Conservation (phyloP, 345 rosid genomes). For the Ceriops zippeliana region DNA sequence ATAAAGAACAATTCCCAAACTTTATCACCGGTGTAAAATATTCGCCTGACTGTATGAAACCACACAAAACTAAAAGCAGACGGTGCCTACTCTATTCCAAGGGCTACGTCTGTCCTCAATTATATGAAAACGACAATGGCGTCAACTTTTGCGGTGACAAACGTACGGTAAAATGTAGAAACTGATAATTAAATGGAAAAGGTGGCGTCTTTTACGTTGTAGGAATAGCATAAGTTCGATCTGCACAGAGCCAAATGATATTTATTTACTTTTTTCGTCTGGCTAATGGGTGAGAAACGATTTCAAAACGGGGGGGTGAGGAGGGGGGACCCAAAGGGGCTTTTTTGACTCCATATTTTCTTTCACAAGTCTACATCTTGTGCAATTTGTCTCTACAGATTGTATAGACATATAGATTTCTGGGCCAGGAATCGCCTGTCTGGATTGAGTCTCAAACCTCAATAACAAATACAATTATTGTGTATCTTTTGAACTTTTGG, state of each 20-base stretch:
- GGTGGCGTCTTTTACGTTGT: conserved; percentile 22
- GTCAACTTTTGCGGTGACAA: conserved; percentile 4
- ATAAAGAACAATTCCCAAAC: no score
- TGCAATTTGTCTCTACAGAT: conserved; percentile 17
- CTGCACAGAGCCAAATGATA: conserved; percentile 15
- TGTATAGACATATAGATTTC: conserved; percentile 13
- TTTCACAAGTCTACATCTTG: conserved; percentile 2
- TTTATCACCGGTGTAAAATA: neutral
- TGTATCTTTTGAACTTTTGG: conserved; percentile 7
- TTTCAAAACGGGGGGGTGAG: neutral
- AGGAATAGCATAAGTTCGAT: neutral
- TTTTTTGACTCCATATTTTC: conserved; percentile 17
- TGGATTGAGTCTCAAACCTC: neutral
- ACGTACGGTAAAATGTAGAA: conserved; percentile 33
- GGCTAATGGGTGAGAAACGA: neutral
- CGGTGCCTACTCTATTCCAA: neutral
- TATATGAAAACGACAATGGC: neutral
- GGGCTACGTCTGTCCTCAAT: neutral
- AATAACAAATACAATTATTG: conserved; percentile 3
- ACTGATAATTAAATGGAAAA: conserved; percentile 20
- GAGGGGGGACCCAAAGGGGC: conserved; percentile 25
- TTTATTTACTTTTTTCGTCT: conserved; percentile 17
- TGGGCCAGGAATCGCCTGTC: conserved; percentile 34
- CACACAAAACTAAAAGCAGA: neutral
- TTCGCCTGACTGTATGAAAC: neutral